Evolutionary conservation across 164 flowering plant species (phyloP).

Genomic region (Liriodendron chinense): DNA sequence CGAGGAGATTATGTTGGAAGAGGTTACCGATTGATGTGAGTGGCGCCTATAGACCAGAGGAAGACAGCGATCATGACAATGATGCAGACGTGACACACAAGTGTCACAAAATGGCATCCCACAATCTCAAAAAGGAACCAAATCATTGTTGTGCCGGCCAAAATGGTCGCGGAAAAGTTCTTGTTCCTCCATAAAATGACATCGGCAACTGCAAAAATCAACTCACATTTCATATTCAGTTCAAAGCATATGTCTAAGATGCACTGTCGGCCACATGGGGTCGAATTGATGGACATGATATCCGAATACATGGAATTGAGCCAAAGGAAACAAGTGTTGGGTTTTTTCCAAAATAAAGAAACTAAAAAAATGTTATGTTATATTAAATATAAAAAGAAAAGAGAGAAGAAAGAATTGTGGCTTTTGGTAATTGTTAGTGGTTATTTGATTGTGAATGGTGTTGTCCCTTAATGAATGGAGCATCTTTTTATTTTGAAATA

Average conservation of each 20-base stretch:
- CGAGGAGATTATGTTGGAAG: no score
- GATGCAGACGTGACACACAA: conserved; percentile 55
- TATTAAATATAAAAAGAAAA: no score
- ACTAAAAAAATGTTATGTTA: no score
- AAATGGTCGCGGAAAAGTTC: conserved; percentile 38
- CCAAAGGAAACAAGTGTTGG: no score
- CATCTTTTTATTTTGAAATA: no score
- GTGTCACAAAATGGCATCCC: conserved; percentile 58
- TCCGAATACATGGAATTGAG: neutral
- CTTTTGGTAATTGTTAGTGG: no score
- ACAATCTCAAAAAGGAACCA: conserved; percentile 72
- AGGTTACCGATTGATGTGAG: conserved; percentile 42
- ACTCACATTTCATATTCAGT: neutral
- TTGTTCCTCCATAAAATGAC: conserved; percentile 56
- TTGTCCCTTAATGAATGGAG: no score
- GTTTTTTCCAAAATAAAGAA: no score
- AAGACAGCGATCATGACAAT: conserved; percentile 48
- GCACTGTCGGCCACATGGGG: neutral
- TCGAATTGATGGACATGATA: no score
- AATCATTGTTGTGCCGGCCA: conserved; percentile 33
- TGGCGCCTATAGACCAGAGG: conserved; percentile 47
- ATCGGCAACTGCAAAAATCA: conserved; percentile 58
- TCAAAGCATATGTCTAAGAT: neutral
- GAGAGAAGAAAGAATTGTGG: no score
- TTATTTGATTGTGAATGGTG: no score